These are phyloP conservation scores for Letharia lupina DNA, from an alignment of 495 filamentous ascomycete species.

Conservation along the genomic window DNA sequence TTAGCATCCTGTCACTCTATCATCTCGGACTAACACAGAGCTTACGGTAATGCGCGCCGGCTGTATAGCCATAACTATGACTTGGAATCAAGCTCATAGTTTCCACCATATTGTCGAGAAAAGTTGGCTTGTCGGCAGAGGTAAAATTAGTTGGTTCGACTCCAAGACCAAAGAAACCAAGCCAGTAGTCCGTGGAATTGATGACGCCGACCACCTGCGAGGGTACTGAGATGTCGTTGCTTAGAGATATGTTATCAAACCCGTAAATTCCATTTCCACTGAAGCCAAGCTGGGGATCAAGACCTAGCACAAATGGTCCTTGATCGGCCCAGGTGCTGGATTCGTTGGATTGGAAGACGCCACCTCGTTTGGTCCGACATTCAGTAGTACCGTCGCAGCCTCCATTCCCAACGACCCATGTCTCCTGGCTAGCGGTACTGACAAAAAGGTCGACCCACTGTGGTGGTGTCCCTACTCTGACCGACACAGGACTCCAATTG, in stretches of 20 bases:
- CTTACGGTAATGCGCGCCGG: slow-evolving; percentile 53
- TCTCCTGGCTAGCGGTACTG: slow-evolving; percentile 48
- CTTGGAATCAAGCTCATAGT: slow-evolving; percentile 47
- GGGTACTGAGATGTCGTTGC: slow-evolving; percentile 37
- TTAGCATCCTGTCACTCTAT: slow-evolving; percentile 22
- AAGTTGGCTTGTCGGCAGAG: slow-evolving; percentile 14
- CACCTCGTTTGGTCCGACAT: slow-evolving; percentile 40
- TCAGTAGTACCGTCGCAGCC: slow-evolving; percentile 37
- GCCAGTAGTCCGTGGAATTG: slow-evolving; percentile 47
- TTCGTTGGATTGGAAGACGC: slow-evolving; percentile 40
- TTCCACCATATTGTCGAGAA: slow-evolving; percentile 34
- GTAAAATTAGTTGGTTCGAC: slow-evolving; percentile 22
- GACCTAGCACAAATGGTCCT: slow-evolving; percentile 46
- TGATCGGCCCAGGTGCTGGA: slow-evolving; percentile 49
- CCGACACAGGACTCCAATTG: slow-evolving; percentile 30
- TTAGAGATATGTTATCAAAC: slow-evolving; percentile 45
- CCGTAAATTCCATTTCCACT: slow-evolving; percentile 50
- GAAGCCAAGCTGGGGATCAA: slow-evolving; percentile 42
- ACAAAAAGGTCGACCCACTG: slow-evolving; percentile 50
- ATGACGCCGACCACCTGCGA: slow-evolving; percentile 44
- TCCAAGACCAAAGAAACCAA: slow-evolving; percentile 51
- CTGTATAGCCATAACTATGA: slow-evolving; percentile 59
- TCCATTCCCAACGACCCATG: slow-evolving; percentile 46
- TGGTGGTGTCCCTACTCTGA: slow-evolving; percentile 48
- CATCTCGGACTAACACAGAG: slow-evolving; percentile 3